Base-by-base conservation (phyloP, 495 filamentous ascomycete genomes). In the Tuber borchii region DNA sequence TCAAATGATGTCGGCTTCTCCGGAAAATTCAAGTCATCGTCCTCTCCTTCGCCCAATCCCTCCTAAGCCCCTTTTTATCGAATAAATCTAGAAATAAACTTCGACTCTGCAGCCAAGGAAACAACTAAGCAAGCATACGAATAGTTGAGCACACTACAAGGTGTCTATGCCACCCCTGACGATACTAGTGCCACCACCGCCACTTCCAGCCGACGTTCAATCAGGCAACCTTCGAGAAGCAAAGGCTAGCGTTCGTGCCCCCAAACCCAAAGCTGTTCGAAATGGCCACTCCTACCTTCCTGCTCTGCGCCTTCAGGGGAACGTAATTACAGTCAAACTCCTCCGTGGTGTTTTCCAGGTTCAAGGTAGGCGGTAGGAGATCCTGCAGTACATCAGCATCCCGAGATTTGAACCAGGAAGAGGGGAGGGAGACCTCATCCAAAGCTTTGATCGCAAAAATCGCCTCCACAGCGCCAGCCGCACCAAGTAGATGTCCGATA, bases 241-340 rank as follows among this genome's bases (percentile, higher is more conserved):
- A 95, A 68, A 99, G 85, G 77, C 89, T 93, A 69, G 94, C 94
- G 85, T 98, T 98, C 14, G 95, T 99, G 43, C 95, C 95, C 16
- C 95, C 95, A 86, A 99, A 99, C 1, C 95, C 95, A 87, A 99
- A 99, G 82, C 95, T 98, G 81, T 99, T 99, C 31, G 93, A 93
- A 79, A 99, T 77, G 45, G 91, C 91, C 40, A 94, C 92, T 74
- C 91, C 87, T 37, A 97, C 90, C 16, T 85, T 75, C 78, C 89
- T 89, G 42, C 90, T 83, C 82, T 97, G 94, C 2, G 92, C 87
- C 44, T 86, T 76, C 1, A 89, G 86, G 0, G 93, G 90, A 3
- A 96, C 90, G 85, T 97, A 95, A 84, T 99, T 97, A 86, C 93
- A 97, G 73, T 90, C 86, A 71, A 94, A 93, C 14, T 89, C 92